Percentiles rank a stretch among this genome's conserved stretches.
These are phyloP conservation scores for Mallotus repandus DNA, from an alignment of 441 rosid genomes.

Conservation along the genomic window DNA sequence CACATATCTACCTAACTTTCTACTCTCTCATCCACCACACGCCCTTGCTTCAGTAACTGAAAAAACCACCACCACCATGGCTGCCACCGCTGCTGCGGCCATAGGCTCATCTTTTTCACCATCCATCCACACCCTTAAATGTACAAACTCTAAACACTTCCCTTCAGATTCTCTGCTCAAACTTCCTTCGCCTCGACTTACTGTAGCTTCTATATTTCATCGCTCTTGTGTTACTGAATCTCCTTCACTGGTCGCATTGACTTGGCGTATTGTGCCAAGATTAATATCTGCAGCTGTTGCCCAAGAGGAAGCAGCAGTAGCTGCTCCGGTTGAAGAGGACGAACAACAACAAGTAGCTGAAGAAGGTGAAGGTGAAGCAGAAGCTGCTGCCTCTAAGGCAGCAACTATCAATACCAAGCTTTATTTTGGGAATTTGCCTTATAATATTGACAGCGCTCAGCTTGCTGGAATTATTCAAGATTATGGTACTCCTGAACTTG, in stretches of 20 bases:
- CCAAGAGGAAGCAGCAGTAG: slow-evolving; percentile 45
- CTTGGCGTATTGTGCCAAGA: slow-evolving; percentile 35
- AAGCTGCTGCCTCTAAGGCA: slow-evolving; percentile 4
- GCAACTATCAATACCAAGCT: slow-evolving; percentile 57
- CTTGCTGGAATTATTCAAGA: slow-evolving; percentile 84
- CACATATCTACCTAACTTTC: not conserved
- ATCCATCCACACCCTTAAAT: slow-evolving; percentile 40
- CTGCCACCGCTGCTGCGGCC: slow-evolving; percentile 45
- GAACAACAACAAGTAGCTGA: slow-evolving; percentile 19
- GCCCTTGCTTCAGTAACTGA: slow-evolving; percentile 7
- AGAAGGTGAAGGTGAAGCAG: slow-evolving; percentile 20
- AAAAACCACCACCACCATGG: slow-evolving; percentile 31
- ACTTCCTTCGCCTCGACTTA: slow-evolving; percentile 20
- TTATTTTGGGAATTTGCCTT: slow-evolving; percentile 90
- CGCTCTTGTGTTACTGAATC: slow-evolving; percentile 27
- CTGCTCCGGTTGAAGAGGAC: slow-evolving; percentile 27
- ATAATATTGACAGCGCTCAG: slow-evolving; percentile 81
- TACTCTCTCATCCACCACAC: not conserved
- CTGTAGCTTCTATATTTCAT: slow-evolving; percentile 14
- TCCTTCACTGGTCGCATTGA: slow-evolving; percentile 10
- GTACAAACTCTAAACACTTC: slow-evolving; percentile 31
- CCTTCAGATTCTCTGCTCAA: slow-evolving; percentile 25
- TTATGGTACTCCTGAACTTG: slow-evolving; percentile 67
- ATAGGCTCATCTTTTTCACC: slow-evolving; percentile 40
- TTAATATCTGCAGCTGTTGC: slow-evolving; percentile 43